These are phyloP conservation scores for Exsudoporus floridanus DNA, from an alignment of 1,284 basidiomycete species.

Conservation along the genomic window DNA sequence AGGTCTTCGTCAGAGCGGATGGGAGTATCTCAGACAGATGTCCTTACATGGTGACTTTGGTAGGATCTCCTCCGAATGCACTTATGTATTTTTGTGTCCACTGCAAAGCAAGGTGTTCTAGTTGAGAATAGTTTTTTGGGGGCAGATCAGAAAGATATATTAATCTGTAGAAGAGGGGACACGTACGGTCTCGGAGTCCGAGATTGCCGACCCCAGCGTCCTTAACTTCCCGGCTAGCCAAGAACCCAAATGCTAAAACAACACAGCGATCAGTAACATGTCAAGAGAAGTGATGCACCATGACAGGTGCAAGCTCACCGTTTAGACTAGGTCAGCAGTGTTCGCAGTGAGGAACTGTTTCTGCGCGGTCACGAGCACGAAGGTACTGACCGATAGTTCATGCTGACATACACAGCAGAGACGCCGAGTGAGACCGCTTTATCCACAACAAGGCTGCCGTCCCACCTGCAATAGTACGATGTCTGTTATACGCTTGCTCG, in stretches of 20 bases:
- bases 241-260: constrained; percentile 45
- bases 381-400: constrained; percentile 37
- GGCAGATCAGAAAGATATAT: too few relatives aligned
- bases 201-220: constrained; percentile 52
- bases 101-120: constrained; percentile 42
- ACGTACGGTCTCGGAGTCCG: constrained; percentile 53
- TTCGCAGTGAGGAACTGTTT: background rate
- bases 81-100: constrained; percentile 50
- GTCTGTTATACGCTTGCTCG: too few relatives aligned
- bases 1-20: background rate
- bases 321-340: background rate
- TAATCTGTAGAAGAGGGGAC: background rate
- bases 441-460: constrained; percentile 29
- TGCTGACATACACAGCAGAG: constrained; percentile 36
- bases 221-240: constrained; percentile 48
- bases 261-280: too few relatives aligned
- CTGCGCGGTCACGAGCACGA: too few relatives aligned
- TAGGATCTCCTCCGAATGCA: constrained; percentile 32
- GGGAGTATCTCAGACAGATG: background rate
- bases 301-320: background rate
- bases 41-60: constrained; percentile 38
- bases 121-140: background rate
- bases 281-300: background rate
- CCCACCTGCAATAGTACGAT: too few relatives aligned
- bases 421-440: constrained; percentile 27